phyloP scores from a whole-genome alignment of 352 stramenopile genomes.

The Saprolegnia diclina region DNA sequence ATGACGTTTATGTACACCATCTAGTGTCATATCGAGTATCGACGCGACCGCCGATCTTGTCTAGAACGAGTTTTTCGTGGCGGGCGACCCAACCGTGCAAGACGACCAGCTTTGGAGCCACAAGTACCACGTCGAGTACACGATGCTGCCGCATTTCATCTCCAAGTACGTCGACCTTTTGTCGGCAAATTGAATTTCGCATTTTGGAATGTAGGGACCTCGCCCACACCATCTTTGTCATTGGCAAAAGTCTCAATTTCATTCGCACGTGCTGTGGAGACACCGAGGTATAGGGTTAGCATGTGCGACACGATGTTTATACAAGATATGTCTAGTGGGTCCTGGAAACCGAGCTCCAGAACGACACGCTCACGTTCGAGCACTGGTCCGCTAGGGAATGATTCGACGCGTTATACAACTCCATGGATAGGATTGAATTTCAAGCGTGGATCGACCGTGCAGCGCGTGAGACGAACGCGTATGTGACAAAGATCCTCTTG shows the following conservation, averaged over 20 bases:
- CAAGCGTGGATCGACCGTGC: constrained; percentile 67
- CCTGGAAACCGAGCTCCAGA: constrained; percentile 41
- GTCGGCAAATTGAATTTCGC: too few species aligned
- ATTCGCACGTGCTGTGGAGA: constrained; percentile 94
- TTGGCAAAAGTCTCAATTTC: constrained; percentile 99
- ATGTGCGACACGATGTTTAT: constrained; percentile 9
- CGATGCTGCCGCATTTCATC: constrained; percentile 86
- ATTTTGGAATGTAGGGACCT: constrained; percentile 55
- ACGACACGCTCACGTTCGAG: constrained; percentile 24
- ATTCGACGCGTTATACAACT: neutral
- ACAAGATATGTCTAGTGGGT: constrained; percentile 48
- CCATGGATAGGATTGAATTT: constrained; percentile 21
- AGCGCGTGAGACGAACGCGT: constrained; percentile 79
- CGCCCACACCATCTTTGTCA: constrained; percentile 90
- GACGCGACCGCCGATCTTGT: neutral
- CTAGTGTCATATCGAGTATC: neutral
- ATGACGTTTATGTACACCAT: constrained; percentile 71
- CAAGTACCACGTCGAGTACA: constrained; percentile 78
- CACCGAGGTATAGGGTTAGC: constrained; percentile 53
- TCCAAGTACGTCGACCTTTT: constrained; percentile 49
- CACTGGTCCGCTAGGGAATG: constrained; percentile 1
- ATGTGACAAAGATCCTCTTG: constrained; percentile 88
- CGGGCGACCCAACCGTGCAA: constrained; percentile 55
- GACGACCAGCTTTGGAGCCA: constrained; percentile 82
- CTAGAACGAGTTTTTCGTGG: constrained; percentile 85